Base-by-base conservation (phyloP, 768 basidiomycete species). In the Aureoboletus auriporus region DNA sequence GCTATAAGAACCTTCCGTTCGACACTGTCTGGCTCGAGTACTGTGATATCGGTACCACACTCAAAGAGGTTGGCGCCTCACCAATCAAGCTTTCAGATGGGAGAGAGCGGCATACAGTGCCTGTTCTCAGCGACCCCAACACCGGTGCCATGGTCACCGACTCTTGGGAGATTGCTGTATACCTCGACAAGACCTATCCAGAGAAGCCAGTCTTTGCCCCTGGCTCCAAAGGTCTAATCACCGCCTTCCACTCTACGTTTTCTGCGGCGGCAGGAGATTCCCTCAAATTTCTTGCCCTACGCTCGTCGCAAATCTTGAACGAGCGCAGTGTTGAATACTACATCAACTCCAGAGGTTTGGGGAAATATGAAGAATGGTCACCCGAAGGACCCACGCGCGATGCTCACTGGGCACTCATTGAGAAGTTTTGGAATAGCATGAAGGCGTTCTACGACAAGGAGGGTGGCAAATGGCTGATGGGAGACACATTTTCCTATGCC, bases 311-410 rank as follows among this genome's bases (percentile, higher is more conserved):
- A 11, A 52, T 65, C 34, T 52, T 79, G 47, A 68, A 63, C 27
- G 59, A 66, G 5, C 52, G 47, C 31, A 75, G 74, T 48, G 49
- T 51, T 31, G 65, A 58, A 28, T 72, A 70, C 57, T 81, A 75
- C 52, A 55, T 69, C 20, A n/a, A n/a, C n/a, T n/a, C n/a, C n/a
- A n/a, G n/a, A n/a, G n/a, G n/a, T n/a, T n/a, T n/a, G n/a, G n/a
- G n/a, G 69, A 31, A 31, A 12, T 2, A 10, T 8, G 31, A 31
- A 20, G 67, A 75, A 28, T 51, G 75, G 29, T 60, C 61, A 6
- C 70, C 72, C 0, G 62, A 59, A 36, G 69, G 70, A 5, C 67
- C 70, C 10, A 59, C 50, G 41, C 56, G 67, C 13, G 61, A 61
- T 6, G 64, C 43, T 9, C 63, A 68, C 36, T 71, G 58, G 66